Evolutionary conservation across 1,139 yeast genomes (phyloP), one percentile per base, ranked within the genome.

Genomic region (Kurtzmaniella quercitrusa): DNA sequence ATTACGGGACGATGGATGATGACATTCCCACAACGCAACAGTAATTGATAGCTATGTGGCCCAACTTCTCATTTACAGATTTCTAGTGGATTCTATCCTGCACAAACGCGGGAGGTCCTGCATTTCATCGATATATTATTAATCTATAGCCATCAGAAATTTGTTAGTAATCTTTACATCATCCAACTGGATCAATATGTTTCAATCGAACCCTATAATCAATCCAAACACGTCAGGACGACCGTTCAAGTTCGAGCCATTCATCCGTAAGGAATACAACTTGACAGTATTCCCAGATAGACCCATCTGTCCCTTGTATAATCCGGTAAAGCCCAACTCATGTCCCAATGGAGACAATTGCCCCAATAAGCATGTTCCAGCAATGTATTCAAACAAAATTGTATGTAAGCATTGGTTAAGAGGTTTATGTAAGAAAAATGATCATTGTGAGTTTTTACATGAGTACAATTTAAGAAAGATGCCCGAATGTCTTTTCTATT

Each of bases 391-490:
- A 52, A 89, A 90, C 63, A 91, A 90, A 67, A 71, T 73, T 44
- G 98, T 93, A 15, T 93, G 98, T 62, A 93, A 94, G 73, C 98
- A 93, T 70, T 93, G 99, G 99, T 78, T 94, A 41, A 78, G 98
- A 54, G 98, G 98, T 0, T 76, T 94, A 34, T 94, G 99, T 66
- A 94, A 94, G 67, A 93, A 91, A 69, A 95, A 95, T 44, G 96
- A 91, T 55, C 91, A 87, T 50, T 94, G 98, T 66, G 99, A 94
- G 67, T 94, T 89, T 57, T 67, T 94, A 41, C 99, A 94, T 64
- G 99, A 94, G 58, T 93, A 91, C 60, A 93, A 93, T 59, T 68
- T 93, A 54, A 77, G 96, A 48, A 90, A 88, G 62, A 91, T 94
- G 96, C 98, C 98, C 2, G 98, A 94, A 63, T 94, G 98, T 65